Base-by-base conservation (phyloP, 192 early-diverging fungal genomes). In the Entomortierella parvispora region DNA sequence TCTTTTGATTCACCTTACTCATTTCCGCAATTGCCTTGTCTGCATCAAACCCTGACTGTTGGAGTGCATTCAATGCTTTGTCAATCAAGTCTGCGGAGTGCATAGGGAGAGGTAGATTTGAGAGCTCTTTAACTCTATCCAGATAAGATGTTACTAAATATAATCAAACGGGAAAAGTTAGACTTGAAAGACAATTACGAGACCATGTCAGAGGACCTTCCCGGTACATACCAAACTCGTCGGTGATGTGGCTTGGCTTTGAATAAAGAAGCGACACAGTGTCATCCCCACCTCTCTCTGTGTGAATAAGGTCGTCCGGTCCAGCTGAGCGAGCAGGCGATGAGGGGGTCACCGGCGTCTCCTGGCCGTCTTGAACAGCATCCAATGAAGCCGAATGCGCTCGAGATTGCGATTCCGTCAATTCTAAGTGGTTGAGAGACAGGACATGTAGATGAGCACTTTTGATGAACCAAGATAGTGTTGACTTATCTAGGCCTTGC, bases 71-170 rank as follows among this genome's bases (percentile, higher is more conserved):
- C 32, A 94, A 71, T 6, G 89, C 90, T 12, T 82, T 76, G 54
- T 93, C 92, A 54, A 89, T 83, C 43, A 88, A 62, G 69, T 93
- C 92, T 54, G 87, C 67, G 8, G 89, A 90, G 51, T 86, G 83
- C 0, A 49, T 63, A 11, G 81, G 58, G n/a, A 82, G 23, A 3
- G 85, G 78, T 1, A 84, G 56, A 14, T 40, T 40, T 40, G 74
- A 44, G 8, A 83, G 31, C 4, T 58, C 56, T 22, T 72, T 71
- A 1, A 86, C 79, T 11, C 54, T 37, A 17, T 58, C 50, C 62
- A 86, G 79, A 43, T 88, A 88, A 10, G 14, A 14, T 20, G 86
- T 76, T 17, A 87, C 82, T 83, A 54, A 31, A 54, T 31, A 29
- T 2, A 51, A 53, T 17, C 7, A 8, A 50, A 50, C 10, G 28